Conservation (phyloP, 495 filamentous ascomycete species). For the Hypomontagnella submonticulosa region DNA sequence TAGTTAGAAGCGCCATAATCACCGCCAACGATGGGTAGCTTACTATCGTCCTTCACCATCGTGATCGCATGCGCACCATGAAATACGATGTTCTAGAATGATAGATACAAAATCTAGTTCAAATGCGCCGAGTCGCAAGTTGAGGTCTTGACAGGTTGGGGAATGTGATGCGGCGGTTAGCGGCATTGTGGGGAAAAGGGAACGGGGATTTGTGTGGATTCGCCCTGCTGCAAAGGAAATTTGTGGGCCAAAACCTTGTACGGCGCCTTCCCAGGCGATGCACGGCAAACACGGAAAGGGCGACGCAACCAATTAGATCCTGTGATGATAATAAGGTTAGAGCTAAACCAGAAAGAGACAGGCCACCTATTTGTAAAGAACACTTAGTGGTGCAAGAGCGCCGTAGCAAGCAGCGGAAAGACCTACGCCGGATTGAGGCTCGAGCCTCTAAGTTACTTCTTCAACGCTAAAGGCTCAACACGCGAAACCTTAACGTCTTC, state of each 20-base stretch:
- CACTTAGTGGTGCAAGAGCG: conserved; percentile 9
- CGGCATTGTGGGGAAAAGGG: background rate
- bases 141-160: conserved; percentile 9
- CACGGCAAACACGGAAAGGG: no score
- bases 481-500: no score
- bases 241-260: background rate
- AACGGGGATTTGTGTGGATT: background rate
- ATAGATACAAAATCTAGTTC: conserved; percentile 1
- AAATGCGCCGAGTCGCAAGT: conserved; percentile 15
- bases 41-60: conserved; percentile 63
- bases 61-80: conserved; percentile 14
- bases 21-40: conserved; percentile 18
- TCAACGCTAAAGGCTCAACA: no score
- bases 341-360: conserved; percentile 26
- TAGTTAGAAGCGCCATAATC: conserved; percentile 20
- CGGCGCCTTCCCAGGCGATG: no score
- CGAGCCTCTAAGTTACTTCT: no score
- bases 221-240: no score
- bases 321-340: background rate
- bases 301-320: background rate
- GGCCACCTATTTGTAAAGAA: conserved; percentile 38
- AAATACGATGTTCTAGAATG: conserved; percentile 2
- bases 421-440: background rate
- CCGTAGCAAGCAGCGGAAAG: background rate
- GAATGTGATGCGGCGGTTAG: conserved; percentile 13